A percentile compares a stretch with the other conserved stretches of the same genome.
These are phyloP conservation scores for Calonectria hawksworthii DNA, from an alignment of 2,329 filamentous ascomycete species.

Conservation along the genomic window DNA sequence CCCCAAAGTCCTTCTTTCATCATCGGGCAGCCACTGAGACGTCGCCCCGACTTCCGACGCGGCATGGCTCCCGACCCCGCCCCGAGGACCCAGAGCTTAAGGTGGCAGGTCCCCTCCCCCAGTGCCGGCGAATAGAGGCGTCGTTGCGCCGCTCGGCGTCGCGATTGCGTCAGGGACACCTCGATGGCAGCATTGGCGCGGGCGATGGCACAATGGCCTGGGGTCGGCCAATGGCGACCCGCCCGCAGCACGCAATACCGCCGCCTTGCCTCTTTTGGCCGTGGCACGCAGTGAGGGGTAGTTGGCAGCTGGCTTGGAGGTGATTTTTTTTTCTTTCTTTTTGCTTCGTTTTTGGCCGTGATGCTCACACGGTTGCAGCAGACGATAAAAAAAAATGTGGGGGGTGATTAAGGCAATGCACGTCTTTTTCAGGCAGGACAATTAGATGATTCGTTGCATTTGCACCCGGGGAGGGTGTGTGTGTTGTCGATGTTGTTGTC, in stretches of 20 bases:
- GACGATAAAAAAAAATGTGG: too few relatives aligned
- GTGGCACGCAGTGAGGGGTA: constrained; percentile 41
- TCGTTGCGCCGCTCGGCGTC: constrained; percentile 12
- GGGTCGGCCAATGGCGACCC: constrained; percentile 32
- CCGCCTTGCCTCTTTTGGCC: constrained; percentile 42
- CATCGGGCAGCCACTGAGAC: constrained; percentile 19
- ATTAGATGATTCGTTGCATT: neutral
- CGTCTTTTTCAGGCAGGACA: neutral
- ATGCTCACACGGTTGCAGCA: neutral
- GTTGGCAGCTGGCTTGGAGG: neutral
- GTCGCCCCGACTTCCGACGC: constrained; percentile 31
- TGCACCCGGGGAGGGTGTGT: neutral
- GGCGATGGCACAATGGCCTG: constrained; percentile 42
- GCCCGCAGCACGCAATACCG: constrained; percentile 45
- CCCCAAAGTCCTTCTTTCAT: neutral
- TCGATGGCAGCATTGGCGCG: constrained; percentile 45
- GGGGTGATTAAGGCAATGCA: neutral
- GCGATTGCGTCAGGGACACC: constrained; percentile 44
- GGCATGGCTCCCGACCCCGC: constrained; percentile 10
- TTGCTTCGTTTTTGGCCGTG: neutral
- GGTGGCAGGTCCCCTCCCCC: neutral
- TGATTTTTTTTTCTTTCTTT: neutral
- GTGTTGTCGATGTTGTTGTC: neutral
- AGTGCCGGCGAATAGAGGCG: neutral
- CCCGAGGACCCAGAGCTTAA: constrained; percentile 22